Evolutionary conservation across 2,329 filamentous ascomycete species (phyloP).

Genomic region (Exophiala bonariae): DNA sequence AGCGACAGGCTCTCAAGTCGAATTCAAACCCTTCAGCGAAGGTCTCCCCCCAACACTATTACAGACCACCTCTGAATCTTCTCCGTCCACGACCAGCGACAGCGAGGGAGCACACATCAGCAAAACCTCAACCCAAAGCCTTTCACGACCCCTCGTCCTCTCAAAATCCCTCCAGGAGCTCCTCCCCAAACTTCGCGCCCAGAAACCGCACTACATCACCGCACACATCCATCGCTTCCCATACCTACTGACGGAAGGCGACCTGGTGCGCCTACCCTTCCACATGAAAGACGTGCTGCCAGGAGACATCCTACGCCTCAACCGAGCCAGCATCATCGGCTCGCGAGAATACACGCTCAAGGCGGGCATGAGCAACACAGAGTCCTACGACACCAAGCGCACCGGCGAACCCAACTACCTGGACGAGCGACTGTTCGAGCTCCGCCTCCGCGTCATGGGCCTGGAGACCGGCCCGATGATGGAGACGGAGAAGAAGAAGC

Average conservation of each 20-base stretch:
- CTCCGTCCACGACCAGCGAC: constrained; percentile 14
- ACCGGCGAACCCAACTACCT: constrained; percentile 54
- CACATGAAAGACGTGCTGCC: constrained; percentile 73
- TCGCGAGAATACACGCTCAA: constrained; percentile 89
- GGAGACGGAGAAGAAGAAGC: constrained; percentile 60
- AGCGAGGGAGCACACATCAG: constrained; percentile 18
- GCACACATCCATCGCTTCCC: constrained; percentile 50
- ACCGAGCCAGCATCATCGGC: constrained; percentile 79
- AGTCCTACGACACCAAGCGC: constrained; percentile 24
- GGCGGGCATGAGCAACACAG: constrained; percentile 55
- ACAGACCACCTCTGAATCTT: constrained; percentile 19
- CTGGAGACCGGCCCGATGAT: constrained; percentile 71
- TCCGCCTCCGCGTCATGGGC: constrained; percentile 80
- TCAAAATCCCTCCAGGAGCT: constrained; percentile 41
- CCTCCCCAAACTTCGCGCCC: constrained; percentile 45
- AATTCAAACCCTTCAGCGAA: constrained; percentile 33
- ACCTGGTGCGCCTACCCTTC: constrained; percentile 75
- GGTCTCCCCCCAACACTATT: constrained; percentile 33
- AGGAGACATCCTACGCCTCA: constrained; percentile 83
- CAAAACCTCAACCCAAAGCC: constrained; percentile 25
- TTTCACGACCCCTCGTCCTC: constrained; percentile 37
- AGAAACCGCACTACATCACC: constrained; percentile 48
- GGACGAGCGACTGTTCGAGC: constrained; percentile 81
- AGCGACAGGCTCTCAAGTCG: constrained; percentile 18
- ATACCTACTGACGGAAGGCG: constrained; percentile 60